These are phyloP conservation scores for Hypoxylon sp. DNA, from an alignment of 2,329 filamentous ascomycete species.

Conservation along the genomic window DNA sequence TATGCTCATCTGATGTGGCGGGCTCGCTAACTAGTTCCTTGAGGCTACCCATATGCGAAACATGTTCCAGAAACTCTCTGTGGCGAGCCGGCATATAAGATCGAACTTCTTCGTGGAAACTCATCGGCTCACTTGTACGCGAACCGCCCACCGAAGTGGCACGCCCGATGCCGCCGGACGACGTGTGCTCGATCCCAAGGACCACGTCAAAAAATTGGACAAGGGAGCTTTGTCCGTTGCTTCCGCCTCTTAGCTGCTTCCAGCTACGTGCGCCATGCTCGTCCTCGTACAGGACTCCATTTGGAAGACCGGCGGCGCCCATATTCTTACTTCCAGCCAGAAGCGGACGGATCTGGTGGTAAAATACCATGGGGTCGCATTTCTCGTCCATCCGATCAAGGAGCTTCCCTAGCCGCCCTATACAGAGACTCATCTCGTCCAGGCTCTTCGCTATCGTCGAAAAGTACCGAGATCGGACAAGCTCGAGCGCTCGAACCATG, in stretches of 20 bases:
- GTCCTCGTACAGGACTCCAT: slow-evolving; percentile 85
- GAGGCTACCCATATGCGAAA: slow-evolving; percentile 76
- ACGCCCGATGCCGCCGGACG: slow-evolving; percentile 47
- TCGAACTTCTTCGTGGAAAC: slow-evolving; percentile 73
- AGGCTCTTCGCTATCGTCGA: slow-evolving; percentile 69
- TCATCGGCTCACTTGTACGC: slow-evolving; percentile 36
- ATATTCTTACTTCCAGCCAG: slow-evolving; percentile 94
- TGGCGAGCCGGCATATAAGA: slow-evolving; percentile 91
- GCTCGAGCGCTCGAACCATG: slow-evolving; percentile 79
- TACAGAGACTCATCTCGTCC: slow-evolving; percentile 68
- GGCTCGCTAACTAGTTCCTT: slow-evolving; percentile 68
- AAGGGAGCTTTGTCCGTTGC: slow-evolving; percentile 90
- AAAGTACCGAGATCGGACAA: slow-evolving; percentile 68
- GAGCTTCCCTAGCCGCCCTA: slow-evolving; percentile 72
- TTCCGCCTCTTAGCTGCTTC: slow-evolving; percentile 84
- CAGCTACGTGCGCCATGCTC: slow-evolving; percentile 72
- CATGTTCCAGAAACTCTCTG: slow-evolving; percentile 76
- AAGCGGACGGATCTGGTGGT: slow-evolving; percentile 86
- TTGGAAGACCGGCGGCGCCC: slow-evolving; percentile 80
- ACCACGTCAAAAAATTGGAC: slow-evolving; percentile 94
- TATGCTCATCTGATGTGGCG: slow-evolving; percentile 62
- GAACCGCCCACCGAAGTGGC: neutral
- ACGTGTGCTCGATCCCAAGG: slow-evolving; percentile 79
- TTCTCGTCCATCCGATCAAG: slow-evolving; percentile 87
- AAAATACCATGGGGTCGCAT: slow-evolving; percentile 88